phyloP scores from a whole-genome alignment of 108 stramenopile genomes.

The Schizochytrium sp. region DNA sequence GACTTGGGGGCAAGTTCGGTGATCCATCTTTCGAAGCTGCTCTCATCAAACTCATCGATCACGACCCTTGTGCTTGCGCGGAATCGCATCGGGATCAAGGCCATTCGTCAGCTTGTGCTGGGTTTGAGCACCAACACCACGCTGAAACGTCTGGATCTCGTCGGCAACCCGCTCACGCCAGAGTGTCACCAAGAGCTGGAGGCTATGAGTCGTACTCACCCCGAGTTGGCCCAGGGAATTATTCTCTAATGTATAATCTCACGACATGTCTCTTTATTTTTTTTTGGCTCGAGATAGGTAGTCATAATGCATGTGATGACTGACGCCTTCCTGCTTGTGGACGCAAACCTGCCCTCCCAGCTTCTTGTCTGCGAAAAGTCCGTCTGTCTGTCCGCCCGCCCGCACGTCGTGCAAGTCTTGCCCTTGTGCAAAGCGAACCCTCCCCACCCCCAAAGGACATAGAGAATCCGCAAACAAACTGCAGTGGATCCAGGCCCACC shows the following conservation, averaged over 20 bases:
- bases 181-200: not conserved
- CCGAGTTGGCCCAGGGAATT: not conserved
- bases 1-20: not conserved
- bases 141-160: not conserved
- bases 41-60: not conserved
- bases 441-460: too few relatives aligned
- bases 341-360: too few relatives aligned
- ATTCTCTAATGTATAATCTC: not conserved
- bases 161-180: not conserved
- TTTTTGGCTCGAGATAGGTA: not conserved
- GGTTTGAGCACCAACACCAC: not conserved
- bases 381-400: too few relatives aligned
- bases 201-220: not conserved
- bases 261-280: not conserved
- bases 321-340: too few relatives aligned
- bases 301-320: too few relatives aligned
- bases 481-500: too few relatives aligned
- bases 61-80: not conserved
- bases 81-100: not conserved
- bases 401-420: too few relatives aligned
- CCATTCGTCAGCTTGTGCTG: not conserved
- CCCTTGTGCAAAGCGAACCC: too few relatives aligned
- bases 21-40: not conserved
- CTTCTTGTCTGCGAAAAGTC: too few relatives aligned
- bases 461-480: too few relatives aligned